Evolutionary conservation across 2,329 filamentous ascomycete genomes (phyloP), one percentile per base, ranked within the genome.

Genomic region (Exophiala phaeomuriformis): DNA sequence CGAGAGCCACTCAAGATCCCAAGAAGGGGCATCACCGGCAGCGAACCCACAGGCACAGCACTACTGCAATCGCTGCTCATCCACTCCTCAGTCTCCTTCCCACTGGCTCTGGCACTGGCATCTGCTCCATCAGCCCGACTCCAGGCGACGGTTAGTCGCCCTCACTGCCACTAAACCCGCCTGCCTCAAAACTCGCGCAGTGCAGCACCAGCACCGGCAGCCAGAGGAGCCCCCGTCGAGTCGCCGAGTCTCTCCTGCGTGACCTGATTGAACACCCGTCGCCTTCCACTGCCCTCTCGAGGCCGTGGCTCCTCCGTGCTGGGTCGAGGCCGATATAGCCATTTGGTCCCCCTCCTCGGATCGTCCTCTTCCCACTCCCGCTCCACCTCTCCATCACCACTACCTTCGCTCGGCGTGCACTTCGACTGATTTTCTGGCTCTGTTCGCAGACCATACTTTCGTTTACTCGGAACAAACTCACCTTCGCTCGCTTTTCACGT

Each of bases 401-500:
- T 51, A 56, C 60, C 42, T 56, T 60, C 57, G 50, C 59, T 61
- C 59, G 53, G 32, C 37, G 44, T 53, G 42, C 42, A 40, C 42
- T 45, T 19, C 41, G 44, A 55, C 48, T 57, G 52, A 31, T 4
- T 49, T 59, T 53, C 52, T 57, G 60, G 60, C 42, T 58, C 61
- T 63, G 60, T 61, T 62, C 58, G 60, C 61, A 63, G 61, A 51
- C 58, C 59, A 58, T 57, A 61, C 61, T 55, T 62, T 63, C 61
- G 60, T 63, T 63, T 53, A 50, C 51, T 56, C 33, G 19, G 37
- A 41, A 57, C 37, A 39, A 10, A 45, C 40, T 19, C 19, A 19
- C 54, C 59, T 41, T 12, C 60, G 59, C 52, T 62, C 61, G 59
- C 60, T 63, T 57, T 57, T 47, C 47, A 60, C 53, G 56, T 48